Conservation (phyloP, 2,329 filamentous ascomycete species). For the Cyanodermella asteris region DNA sequence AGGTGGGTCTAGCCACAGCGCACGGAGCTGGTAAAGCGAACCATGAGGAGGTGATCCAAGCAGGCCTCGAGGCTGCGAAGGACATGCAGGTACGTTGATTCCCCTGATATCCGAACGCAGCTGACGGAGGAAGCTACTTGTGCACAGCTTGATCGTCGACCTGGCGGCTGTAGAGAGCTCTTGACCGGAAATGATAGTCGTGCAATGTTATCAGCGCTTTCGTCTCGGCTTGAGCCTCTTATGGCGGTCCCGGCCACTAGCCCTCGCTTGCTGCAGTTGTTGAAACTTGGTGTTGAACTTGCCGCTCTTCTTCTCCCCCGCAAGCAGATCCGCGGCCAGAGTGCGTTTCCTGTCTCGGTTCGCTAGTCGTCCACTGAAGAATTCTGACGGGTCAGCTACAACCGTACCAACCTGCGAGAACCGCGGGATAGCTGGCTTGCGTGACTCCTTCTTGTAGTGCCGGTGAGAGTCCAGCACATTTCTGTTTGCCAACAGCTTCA, state of each 20-base stretch:
- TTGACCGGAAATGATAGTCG: too few species aligned
- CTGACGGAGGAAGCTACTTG: too few species aligned
- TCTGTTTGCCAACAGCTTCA: constrained; percentile 77
- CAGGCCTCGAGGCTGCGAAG: constrained; percentile 34
- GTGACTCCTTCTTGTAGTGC: constrained; percentile 71
- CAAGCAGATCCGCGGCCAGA: constrained; percentile 65
- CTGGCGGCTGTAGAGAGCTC: too few species aligned
- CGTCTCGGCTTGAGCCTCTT: too few species aligned
- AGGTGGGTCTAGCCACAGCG: constrained; percentile 29
- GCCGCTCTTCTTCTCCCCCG: constrained; percentile 38
- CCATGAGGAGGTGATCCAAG: constrained; percentile 43
- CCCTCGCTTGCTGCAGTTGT: constrained; percentile 62
- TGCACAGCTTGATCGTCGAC: too few species aligned
- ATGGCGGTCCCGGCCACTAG: constrained; percentile 83
- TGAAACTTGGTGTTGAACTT: constrained; percentile 76
- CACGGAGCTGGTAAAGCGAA: constrained; percentile 38
- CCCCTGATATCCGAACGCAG: too few species aligned
- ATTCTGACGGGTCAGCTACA: constrained; percentile 73
- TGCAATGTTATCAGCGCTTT: too few species aligned
- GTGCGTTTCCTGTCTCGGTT: constrained; percentile 78
- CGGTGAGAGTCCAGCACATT: constrained; percentile 71
- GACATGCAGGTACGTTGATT: constrained; percentile 32
- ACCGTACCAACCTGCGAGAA: constrained; percentile 81
- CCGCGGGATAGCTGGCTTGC: constrained; percentile 49
- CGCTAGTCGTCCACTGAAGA: constrained; percentile 55